Base-by-base conservation (phyloP, 2,329 filamentous ascomycete genomes). In the Talaromyces amestolkiae region DNA sequence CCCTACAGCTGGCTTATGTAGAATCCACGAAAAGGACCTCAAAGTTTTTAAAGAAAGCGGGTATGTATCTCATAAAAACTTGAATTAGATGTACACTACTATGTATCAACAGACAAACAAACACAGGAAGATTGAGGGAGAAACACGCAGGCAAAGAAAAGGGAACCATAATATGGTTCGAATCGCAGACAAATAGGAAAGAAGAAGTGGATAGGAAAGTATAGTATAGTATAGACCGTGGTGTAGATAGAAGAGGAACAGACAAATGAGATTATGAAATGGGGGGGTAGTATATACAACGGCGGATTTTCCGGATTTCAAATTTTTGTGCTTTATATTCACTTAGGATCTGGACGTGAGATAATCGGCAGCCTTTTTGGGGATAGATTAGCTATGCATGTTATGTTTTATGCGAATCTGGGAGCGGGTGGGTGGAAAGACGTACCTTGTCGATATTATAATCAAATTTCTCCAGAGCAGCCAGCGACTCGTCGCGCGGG, bases 381-480 rank as follows among this genome's bases (percentile, higher is more conserved):
- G 17, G 13, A 59, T 8, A 47, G 49, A 53, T 58, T 39, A 58
- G 39, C 31, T 45, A 62, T 58, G 37, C 4, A 33, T 47, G 47
- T 58, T 41, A 63, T 56, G 69, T 45, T 70, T 63, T 58, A 11
- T 24, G 11, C 11, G 45, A 1, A 10, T 10, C 11, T 24, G 19
- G 19, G 22, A 58, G 10, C 8, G 22, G 33, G 33, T 19, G 22
- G 5, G 27, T 33, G 22, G 56, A 15, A 9, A 33, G 19, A 61
- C 82, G 81, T 80, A 97, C 94, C 87, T 91, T 92, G 79, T 97
- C 93, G 75, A 97, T 85, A 77, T 97, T 95, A 79, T 98, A 97
- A 80, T 98, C 93, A 76, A 91, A 97, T 77, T 94, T 93, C 82
- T 98, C 94, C 75, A 98, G 80, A 27, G 95, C 94, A 59, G 84